phyloP scores from a whole-genome alignment of 331 rosid species.

The Malus hybrid region DNA sequence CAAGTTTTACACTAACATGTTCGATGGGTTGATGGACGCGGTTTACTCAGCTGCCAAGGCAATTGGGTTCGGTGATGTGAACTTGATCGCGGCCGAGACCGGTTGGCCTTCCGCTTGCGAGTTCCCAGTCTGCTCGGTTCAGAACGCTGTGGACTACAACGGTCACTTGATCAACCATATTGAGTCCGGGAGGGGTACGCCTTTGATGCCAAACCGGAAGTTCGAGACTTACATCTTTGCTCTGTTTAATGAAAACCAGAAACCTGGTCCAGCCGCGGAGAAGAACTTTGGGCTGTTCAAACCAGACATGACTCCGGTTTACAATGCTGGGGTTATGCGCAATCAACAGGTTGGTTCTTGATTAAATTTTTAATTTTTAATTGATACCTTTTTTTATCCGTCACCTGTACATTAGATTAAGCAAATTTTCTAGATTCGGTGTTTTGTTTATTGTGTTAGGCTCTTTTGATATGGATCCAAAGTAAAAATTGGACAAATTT shows the following conservation, averaged over 20 bases:
- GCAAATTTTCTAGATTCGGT: no score
- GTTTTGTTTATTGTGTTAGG: no score
- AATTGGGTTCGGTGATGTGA: constrained; percentile 48
- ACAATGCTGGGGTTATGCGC: constrained; percentile 49
- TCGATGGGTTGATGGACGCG: constrained; percentile 63
- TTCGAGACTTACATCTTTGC: constrained; percentile 69
- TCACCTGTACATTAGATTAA: no score
- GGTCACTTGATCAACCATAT: constrained; percentile 44
- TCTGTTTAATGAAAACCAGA: constrained; percentile 71
- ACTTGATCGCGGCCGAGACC: constrained; percentile 59
- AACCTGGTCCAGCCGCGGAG: constrained; percentile 86
- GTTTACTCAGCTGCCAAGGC: constrained; percentile 61
- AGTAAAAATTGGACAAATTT: no score
- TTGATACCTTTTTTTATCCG: no score
- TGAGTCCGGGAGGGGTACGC: constrained; percentile 56
- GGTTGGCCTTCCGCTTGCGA: constrained; percentile 93
- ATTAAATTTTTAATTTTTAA: neutral
- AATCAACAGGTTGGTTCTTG: constrained; percentile 30
- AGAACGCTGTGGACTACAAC: constrained; percentile 51
- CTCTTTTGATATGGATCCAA: no score
- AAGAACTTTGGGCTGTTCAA: constrained; percentile 73
- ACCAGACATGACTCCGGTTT: constrained; percentile 74
- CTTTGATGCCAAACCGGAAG: constrained; percentile 74
- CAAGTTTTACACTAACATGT: constrained; percentile 61
- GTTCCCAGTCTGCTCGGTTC: constrained; percentile 51